phyloP scores from a whole-genome alignment of 176 grass and related monocot species.

The Bromus sterilis region DNA sequence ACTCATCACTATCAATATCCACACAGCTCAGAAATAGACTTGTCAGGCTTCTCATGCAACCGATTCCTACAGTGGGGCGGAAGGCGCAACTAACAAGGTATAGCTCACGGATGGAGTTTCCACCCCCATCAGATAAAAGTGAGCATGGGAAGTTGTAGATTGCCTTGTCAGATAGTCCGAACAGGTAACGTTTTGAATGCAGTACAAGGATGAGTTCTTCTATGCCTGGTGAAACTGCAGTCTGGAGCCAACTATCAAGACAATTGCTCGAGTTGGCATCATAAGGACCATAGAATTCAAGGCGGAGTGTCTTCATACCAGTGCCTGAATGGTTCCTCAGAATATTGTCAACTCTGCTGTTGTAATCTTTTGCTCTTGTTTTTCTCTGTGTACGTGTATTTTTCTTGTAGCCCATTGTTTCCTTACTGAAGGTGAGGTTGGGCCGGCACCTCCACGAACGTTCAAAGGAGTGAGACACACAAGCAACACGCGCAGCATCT shows the following conservation, averaged over 20 bases:
- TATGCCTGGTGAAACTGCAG: neutral
- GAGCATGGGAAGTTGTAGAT: too few species aligned
- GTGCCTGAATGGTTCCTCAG: neutral
- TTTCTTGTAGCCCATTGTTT: neutral
- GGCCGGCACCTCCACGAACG: neutral
- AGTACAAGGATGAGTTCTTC: neutral
- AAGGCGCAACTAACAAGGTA: too few species aligned
- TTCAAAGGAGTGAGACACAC: neutral
- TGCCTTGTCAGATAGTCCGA: too few species aligned
- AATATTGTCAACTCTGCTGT: neutral
- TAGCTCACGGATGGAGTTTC: too few species aligned
- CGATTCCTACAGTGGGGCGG: too few species aligned
- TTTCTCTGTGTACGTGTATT: neutral
- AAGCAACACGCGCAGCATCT: neutral
- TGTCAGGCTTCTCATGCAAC: too few species aligned
- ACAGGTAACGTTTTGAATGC: too few species aligned
- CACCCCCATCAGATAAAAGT: too few species aligned
- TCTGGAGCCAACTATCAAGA: neutral
- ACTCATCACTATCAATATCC: too few species aligned
- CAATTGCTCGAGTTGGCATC: neutral
- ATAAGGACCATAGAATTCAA: neutral
- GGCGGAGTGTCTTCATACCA: neutral
- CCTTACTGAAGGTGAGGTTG: neutral
- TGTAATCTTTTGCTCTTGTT: neutral
- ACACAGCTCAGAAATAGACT: too few species aligned